These are phyloP conservation scores for Saccharomycopsis selenospora DNA, from an alignment of 805 yeast species.

Conservation along the genomic window DNA sequence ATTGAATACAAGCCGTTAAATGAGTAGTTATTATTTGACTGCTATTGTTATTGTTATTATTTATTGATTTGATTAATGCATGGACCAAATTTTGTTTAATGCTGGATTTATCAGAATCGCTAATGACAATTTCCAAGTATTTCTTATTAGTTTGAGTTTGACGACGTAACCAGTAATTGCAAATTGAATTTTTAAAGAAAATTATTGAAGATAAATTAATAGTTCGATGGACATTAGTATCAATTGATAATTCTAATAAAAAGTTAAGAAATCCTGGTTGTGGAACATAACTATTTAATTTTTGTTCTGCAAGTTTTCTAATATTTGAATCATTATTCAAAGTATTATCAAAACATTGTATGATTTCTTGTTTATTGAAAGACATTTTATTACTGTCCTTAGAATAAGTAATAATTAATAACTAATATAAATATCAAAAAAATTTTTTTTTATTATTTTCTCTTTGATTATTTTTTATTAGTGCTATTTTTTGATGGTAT, in stretches of 20 bases:
- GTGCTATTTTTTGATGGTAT: too few species aligned
- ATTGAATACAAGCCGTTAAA: slow-evolving; percentile 6
- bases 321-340: slow-evolving; percentile 6
- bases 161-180: slow-evolving; percentile 41
- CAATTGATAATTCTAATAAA: slow-evolving; percentile 43
- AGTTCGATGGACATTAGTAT: slow-evolving; percentile 34
- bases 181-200: slow-evolving; percentile 58
- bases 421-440: too few species aligned
- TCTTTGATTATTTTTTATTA: too few species aligned
- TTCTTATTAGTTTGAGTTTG: slow-evolving; percentile 8
- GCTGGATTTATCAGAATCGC: slow-evolving; percentile 8
- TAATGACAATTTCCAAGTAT: slow-evolving; percentile 6
- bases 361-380: slow-evolving; percentile 14
- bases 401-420: too few species aligned
- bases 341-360: slow-evolving; percentile 15
- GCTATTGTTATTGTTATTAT: not conserved
- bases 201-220: slow-evolving; percentile 58
- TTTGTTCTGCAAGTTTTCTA: slow-evolving; percentile 16
- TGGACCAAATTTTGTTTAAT: slow-evolving; percentile 9
- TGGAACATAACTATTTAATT: not conserved
- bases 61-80: slow-evolving; percentile 1
- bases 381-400: too few species aligned
- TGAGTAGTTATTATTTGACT: not conserved
- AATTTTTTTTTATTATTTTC: too few species aligned
- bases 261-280: slow-evolving; percentile 25